Percentiles rank a stretch among this genome's conserved stretches.
Conservation (phyloP, 371 early-diverging fungal genomes). For the Apophysomyces variabilis region DNA sequence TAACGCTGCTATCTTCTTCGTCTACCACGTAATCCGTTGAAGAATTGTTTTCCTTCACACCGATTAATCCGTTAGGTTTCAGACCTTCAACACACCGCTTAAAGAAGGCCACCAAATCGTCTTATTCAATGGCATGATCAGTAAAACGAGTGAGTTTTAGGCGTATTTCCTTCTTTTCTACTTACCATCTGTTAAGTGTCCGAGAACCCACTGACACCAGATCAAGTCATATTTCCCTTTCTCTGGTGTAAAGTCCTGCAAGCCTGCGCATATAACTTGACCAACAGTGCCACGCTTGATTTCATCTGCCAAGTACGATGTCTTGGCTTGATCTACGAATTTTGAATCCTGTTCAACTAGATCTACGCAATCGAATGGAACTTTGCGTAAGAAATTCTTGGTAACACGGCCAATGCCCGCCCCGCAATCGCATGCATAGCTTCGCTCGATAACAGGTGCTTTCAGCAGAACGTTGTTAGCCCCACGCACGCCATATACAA, state of each 20-base stretch:
- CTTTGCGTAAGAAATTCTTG: constrained; percentile 75
- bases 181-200: constrained; percentile 79
- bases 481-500: constrained; percentile 42
- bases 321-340: constrained; percentile 79
- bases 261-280: constrained; percentile 68
- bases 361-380: constrained; percentile 82
- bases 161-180: background rate
- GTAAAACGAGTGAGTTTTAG: too few species aligned
- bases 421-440: constrained; percentile 82
- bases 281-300: constrained; percentile 59
- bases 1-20: constrained; percentile 87
- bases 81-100: constrained; percentile 77
- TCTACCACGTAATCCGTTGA: constrained; percentile 71
- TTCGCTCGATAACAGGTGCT: constrained; percentile 35
- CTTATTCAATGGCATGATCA: constrained; percentile 20
- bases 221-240: constrained; percentile 82
- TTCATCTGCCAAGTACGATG: constrained; percentile 60
- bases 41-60: constrained; percentile 91
- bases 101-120: constrained; percentile 86
- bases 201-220: constrained; percentile 97
- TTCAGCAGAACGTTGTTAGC: constrained; percentile 28
- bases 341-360: constrained; percentile 84
- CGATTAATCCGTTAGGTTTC: constrained; percentile 77
- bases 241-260: constrained; percentile 86
- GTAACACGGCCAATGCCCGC: constrained; percentile 96